Conservation (phyloP, 352 stramenopile genomes). For the Globisporangium nagaii region DNA sequence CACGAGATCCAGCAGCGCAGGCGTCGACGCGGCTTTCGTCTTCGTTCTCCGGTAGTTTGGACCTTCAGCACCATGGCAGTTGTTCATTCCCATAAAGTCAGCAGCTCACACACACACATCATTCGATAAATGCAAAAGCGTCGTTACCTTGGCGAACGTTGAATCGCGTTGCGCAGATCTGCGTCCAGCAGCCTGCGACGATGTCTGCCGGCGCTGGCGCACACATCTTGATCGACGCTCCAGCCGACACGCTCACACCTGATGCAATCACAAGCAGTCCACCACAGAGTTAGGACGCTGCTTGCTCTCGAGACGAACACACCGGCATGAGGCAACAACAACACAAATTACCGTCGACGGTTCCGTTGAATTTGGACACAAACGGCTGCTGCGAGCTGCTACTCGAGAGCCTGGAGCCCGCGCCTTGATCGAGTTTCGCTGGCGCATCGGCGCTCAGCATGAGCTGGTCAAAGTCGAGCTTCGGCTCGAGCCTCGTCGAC, state of each 20-base stretch:
- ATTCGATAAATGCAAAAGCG: not conserved
- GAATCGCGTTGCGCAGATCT: constrained; percentile 62
- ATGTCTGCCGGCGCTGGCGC: constrained; percentile 23
- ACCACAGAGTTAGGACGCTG: not conserved
- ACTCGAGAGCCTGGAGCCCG: constrained; percentile 4
- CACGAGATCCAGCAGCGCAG: constrained; percentile 52
- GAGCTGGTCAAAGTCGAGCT: not conserved
- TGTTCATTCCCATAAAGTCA: too few species aligned
- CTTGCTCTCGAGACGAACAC: too few species aligned
- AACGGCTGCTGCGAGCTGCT: constrained; percentile 1
- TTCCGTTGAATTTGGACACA: constrained; percentile 7
- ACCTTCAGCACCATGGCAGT: too few species aligned
- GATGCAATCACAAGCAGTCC: too few species aligned
- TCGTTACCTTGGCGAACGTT: constrained; percentile 73
- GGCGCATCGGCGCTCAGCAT: not conserved
- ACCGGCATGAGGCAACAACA: too few species aligned
- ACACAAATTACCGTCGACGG: constrained; percentile 9
- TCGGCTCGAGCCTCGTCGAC: constrained; percentile 1
- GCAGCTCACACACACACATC: too few species aligned
- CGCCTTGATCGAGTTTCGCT: not conserved
- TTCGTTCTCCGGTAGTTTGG: constrained; percentile 79
- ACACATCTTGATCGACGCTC: constrained; percentile 52
- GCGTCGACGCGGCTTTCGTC: constrained; percentile 50
- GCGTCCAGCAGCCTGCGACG: constrained; percentile 48
- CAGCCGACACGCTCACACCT: constrained; percentile 40